Conservation (phyloP, 2,329 filamentous ascomycete genomes). For the Fusarium oxysporum region DNA sequence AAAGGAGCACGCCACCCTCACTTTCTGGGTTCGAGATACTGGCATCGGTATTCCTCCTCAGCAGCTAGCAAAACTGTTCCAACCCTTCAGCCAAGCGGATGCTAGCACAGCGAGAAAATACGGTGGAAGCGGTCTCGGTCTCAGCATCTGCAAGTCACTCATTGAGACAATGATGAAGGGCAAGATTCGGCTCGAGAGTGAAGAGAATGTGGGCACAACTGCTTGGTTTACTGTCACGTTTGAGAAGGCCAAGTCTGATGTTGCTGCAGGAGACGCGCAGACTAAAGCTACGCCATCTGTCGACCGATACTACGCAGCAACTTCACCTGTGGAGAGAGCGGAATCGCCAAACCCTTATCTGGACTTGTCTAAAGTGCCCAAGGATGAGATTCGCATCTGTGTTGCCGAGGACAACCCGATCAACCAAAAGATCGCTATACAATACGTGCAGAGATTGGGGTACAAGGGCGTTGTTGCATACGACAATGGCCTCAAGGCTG, state of each 20-base stretch:
- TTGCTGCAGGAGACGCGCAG: conserved; percentile 66
- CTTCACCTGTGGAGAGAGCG: conserved; percentile 53
- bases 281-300: conserved; percentile 52
- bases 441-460: conserved; percentile 87
- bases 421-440: conserved; percentile 93
- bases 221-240: conserved; percentile 87
- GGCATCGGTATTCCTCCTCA: conserved; percentile 90
- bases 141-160: conserved; percentile 94
- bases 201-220: conserved; percentile 76
- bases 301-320: conserved; percentile 50
- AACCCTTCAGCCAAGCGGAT: conserved; percentile 93
- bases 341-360: conserved; percentile 61
- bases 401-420: conserved; percentile 96
- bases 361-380: conserved; percentile 78
- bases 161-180: conserved; percentile 94
- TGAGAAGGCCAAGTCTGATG: conserved; percentile 78
- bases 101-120: conserved; percentile 91
- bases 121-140: conserved; percentile 87
- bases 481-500: conserved; percentile 87
- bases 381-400: conserved; percentile 85
- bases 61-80: conserved; percentile 86
- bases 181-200: conserved; percentile 83
- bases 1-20: conserved; percentile 76
- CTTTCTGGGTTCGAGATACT: conserved; percentile 88
- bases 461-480: conserved; percentile 87